Evolutionary conservation across 495 filamentous ascomycete genomes (phyloP), one percentile per base, ranked within the genome.

Genomic region (Umbilicaria muhlenbergii): DNA sequence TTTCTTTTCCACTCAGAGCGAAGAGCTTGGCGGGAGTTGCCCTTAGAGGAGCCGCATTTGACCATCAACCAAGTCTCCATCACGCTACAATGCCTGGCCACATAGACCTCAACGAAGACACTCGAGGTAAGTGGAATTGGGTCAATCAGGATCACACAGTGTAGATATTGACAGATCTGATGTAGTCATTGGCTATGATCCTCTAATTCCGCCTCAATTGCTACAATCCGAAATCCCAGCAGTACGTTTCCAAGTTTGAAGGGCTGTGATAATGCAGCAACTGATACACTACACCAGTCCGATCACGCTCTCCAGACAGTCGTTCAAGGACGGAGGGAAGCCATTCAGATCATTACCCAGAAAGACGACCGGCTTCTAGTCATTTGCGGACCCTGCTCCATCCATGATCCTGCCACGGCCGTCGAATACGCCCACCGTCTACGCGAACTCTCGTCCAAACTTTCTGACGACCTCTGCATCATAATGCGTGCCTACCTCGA

Each of bases 401-500:
- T 98, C 58, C 91, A 98, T 68, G 91, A 98, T 62, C 91, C 91
- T 2, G 76, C 69, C 17, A 77, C 75, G 11, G 91, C 91, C 2
- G 71, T 89, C 47, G 91, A 95, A 60, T 98, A 98, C 63, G 80
- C 81, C 51, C 53, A 65, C 24, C 77, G 79, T 34, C 69, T 98
- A 34, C 86, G 86, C 65, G 66, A 69, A 21, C 64, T 94, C 17
- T 70, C 82, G 21, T 69, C 75, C 21, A 80, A 78, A 64, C 78
- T 94, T 39, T 74, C 75, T 44, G 75, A 78, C 48, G 89, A 96
- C 58, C 71, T 98, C 32, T 79, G 76, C 51, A 80, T 98, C 57
- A 80, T 98, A 58, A 98, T 98, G 91, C 84, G 91, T 47, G 86
- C 91, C 58, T 98, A 98, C 70, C 82, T 98, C 16, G 91, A 98